Evolutionary conservation across 2,329 filamentous ascomycete species (phyloP), one percentile per base, ranked within the genome.

Genomic region (Arthrinium phaeospermum): DNA sequence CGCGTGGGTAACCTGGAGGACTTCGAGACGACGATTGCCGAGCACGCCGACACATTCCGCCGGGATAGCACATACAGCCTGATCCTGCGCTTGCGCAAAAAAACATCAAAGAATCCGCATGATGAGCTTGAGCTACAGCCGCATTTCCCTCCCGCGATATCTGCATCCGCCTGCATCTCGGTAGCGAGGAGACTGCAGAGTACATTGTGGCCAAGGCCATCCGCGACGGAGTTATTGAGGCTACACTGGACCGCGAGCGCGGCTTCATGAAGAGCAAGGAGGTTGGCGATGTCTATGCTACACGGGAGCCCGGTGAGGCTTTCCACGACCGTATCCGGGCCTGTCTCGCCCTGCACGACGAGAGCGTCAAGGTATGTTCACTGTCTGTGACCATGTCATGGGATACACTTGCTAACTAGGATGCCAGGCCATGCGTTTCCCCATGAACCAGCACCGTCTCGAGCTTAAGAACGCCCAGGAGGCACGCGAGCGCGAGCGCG

Each of bases 191-290:
- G 87, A 98, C 94, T 57, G 96, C 96, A 14, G 96, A 99, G 85
- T 99, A 99, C 84, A 99, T 99, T 82, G 96, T 98, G 47, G 96
- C 96, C 76, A 99, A 99, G 88, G 96, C 96, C 1, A 99, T 99
- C 77, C 91, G 96, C 27, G 96, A 99, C 79, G 96, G 96, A 73
- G 96, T 98, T 71, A 98, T 98, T 72, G 96, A 98, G 87, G 96
- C 96, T 46, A 95, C 93, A 2, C 86, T 98, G 74, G 96, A 99
- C 81, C 93, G 97, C 75, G 95, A 98, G 87, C 92, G 92, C 75
- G 96, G 96, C 0, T 98, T 94, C 85, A 98, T 98, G 95, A 97
- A 98, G 90, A 98, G 95, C 83, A 98, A 97, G 87, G 95, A 98
- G 78, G 89, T 97, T 45, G 94, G 95, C 64, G 96, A 99, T 81